Conservation (phyloP, 164 flowering plant species). For the Saururus chinensis region DNA sequence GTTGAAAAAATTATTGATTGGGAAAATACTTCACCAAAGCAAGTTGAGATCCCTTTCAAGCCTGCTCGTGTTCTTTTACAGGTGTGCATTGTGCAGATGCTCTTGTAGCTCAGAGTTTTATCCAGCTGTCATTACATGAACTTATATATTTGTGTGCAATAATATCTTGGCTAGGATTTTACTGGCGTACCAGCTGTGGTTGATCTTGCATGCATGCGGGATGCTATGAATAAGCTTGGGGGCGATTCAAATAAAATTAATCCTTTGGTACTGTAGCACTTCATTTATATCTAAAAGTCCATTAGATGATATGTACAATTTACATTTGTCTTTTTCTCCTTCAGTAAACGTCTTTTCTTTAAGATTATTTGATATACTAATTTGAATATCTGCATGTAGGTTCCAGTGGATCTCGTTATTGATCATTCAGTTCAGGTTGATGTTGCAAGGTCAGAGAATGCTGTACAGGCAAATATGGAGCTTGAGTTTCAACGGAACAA, state of each 20-base stretch:
- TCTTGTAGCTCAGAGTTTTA: background rate
- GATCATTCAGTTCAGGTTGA: slow-evolving; percentile 90
- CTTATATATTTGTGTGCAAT: slow-evolving; percentile 11
- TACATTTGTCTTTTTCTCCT: no score
- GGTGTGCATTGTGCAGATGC: background rate
- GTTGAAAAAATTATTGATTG: slow-evolving; percentile 97
- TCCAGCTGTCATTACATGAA: background rate
- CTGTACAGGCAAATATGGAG: slow-evolving; percentile 75
- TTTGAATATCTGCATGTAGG: slow-evolving; percentile 26
- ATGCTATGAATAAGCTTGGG: slow-evolving; percentile 93
- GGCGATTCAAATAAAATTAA: slow-evolving; percentile 83
- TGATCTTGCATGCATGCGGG: slow-evolving; percentile 98
- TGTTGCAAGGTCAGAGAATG: slow-evolving; percentile 70
- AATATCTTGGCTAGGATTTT: slow-evolving; percentile 49
- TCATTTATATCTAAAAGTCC: no score
- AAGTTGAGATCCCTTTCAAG: slow-evolving; percentile 93
- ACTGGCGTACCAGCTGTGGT: slow-evolving; percentile 99
- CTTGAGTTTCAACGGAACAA: slow-evolving; percentile 66
- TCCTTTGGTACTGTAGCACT: slow-evolving; percentile 51
- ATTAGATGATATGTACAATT: no score
- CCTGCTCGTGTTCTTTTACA: slow-evolving; percentile 96
- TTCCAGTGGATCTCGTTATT: slow-evolving; percentile 88
- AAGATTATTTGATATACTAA: no score
- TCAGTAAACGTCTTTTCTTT: no score
- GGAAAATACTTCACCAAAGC: slow-evolving; percentile 86